These are phyloP conservation scores for Telopea speciosissima DNA, from an alignment of 177 flowering plant species.

Conservation along the genomic window DNA sequence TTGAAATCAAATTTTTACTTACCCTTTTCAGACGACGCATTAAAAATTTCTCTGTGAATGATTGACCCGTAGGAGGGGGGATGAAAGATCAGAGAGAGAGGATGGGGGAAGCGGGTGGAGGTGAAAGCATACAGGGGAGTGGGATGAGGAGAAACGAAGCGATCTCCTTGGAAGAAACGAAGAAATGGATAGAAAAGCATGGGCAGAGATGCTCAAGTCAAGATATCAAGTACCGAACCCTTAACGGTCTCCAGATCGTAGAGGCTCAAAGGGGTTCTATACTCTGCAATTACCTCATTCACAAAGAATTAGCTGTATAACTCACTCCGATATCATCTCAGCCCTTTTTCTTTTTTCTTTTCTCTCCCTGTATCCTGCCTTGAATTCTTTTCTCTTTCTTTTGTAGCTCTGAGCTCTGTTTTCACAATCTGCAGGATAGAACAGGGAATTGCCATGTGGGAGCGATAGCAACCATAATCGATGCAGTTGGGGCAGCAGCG, in stretches of 20 bases:
- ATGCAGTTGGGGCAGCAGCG: constrained; percentile 29
- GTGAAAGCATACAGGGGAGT: too few species aligned
- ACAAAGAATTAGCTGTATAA: neutral
- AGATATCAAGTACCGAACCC: constrained; percentile 4
- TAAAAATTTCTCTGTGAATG: too few species aligned
- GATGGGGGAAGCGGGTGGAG: too few species aligned
- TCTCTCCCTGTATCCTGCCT: neutral
- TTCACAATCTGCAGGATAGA: neutral
- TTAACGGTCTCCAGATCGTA: constrained; percentile 18
- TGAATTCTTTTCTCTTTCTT: too few species aligned
- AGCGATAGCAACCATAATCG: constrained; percentile 43
- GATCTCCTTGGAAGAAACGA: neutral
- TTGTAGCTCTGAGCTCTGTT: too few species aligned
- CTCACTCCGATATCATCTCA: too few species aligned
- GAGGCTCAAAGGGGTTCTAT: constrained; percentile 19
- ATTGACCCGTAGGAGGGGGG: too few species aligned
- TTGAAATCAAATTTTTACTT: too few species aligned
- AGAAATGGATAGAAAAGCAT: neutral
- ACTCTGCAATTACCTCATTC: constrained; percentile 21
- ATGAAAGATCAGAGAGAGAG: too few species aligned
- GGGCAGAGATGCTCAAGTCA: neutral
- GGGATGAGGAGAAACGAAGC: too few species aligned
- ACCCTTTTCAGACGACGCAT: too few species aligned
- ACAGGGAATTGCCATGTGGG: constrained; percentile 46
- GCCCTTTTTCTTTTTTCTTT: neutral